Base-by-base conservation (phyloP, 805 yeast species). In the Starmerella ratchasimensis region DNA sequence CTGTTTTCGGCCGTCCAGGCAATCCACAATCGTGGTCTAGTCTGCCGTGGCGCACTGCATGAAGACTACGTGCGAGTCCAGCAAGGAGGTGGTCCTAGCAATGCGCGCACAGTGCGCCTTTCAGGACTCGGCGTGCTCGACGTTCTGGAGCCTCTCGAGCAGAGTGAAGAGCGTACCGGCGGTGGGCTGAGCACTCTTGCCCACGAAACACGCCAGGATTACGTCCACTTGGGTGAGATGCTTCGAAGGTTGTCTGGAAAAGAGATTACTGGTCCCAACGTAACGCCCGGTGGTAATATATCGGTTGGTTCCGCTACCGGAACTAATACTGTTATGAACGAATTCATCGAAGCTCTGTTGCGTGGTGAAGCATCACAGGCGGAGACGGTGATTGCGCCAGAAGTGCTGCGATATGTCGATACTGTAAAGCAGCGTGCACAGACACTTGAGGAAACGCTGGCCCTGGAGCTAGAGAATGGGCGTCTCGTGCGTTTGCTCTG, bases 381-480 rank as follows among this genome's bases (percentile, higher is more conserved):
- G 8, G 22, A 20, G 13, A 29, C 35, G 17, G 25, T 48, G 24
- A 41, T 57, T 25, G 47, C 55, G 16, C 53, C 55, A 17, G 50
- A 50, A 29, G 22, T 47, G 4, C 37, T 47, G 37, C 43, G 48
- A 7, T 41, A 43, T 5, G 21, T 51, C 19, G 56, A 56, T 35
- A 31, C 37, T 9, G 42, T 57, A 11, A 44, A 48, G 5, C 39
- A 42, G n/a, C 41, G 41, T 16, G 44, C 35, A 14, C 61, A 59
- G 38, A 32, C 29, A 11, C 44, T 61, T 21, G 67, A 63, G 43
- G 45, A 43, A 2, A 48, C 52, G 19, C 59, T 90, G 28, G 56
- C 72, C 13, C 67, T 69, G 38, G 97, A 88, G 56, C 60, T 86
- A 19, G 97, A 90, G 56, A 90, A 90, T 57, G 90, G 80, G 3